Percentiles rank a stretch among this genome's conserved stretches.
Conservation (phyloP, 2,329 filamentous ascomycete genomes). For the Hymenoscyphus occultus region DNA sequence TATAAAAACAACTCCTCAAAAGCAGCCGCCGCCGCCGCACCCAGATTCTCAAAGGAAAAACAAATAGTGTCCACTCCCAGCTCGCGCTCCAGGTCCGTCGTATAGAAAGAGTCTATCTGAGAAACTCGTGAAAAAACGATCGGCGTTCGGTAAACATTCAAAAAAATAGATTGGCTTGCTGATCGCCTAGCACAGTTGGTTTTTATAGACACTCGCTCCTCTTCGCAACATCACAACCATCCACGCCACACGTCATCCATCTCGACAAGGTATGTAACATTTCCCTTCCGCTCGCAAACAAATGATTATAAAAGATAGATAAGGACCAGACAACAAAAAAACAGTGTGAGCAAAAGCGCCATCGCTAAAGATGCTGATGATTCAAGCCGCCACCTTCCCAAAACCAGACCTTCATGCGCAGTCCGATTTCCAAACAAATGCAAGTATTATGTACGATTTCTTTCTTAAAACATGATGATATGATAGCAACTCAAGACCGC, state of each 20-base stretch:
- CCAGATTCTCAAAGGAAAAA: no score
- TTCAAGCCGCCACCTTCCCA: neutral
- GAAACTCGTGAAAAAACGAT: no score
- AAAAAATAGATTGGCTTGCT: neutral
- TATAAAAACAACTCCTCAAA: no score
- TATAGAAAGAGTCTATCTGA: no score
- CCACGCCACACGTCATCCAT: no score
- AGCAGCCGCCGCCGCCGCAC: no score
- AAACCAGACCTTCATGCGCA: neutral
- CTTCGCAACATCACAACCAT: no score
- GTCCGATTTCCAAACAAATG: neutral
- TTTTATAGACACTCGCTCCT: neutral
- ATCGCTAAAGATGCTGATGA: constrained; percentile 14
- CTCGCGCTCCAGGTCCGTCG: no score
- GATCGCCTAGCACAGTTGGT: neutral
- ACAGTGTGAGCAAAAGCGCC: constrained; percentile 7
- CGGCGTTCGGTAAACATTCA: no score
- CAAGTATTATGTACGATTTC: neutral
- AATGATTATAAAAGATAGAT: neutral
- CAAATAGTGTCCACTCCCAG: no score
- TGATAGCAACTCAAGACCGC: neutral
- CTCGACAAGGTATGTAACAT: no score
- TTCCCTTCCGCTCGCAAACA: no score
- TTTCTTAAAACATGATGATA: constrained; percentile 1
- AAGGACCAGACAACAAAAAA: neutral